Percentiles rank a stretch among this genome's conserved stretches.
phyloP scores from a whole-genome alignment of 805 yeast species.

The Starmerella sp. region DNA sequence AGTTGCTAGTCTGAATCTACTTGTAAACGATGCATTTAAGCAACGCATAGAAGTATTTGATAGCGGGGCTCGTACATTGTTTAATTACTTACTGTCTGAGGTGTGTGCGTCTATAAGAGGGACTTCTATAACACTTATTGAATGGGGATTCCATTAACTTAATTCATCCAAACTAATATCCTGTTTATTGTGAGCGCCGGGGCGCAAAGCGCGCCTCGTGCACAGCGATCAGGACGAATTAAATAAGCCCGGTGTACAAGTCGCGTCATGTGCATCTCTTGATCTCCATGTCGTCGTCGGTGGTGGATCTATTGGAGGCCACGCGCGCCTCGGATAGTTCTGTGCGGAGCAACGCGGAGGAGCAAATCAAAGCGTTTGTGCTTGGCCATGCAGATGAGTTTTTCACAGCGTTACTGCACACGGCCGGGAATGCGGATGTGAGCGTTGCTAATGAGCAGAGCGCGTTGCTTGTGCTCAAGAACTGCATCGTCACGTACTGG shows the following conservation, averaged over 20 bases:
- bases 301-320: slow-evolving; percentile 8
- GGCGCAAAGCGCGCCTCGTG: too few species aligned
- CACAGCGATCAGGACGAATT: not conserved
- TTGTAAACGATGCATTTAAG: too few species aligned
- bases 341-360: slow-evolving; percentile 13
- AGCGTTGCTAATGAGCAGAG: slow-evolving; percentile 40
- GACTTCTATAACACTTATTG: too few species aligned
- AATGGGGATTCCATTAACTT: too few species aligned
- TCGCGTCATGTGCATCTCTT: slow-evolving; percentile 1
- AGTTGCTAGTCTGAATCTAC: too few species aligned
- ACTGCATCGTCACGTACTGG: slow-evolving; percentile 67
- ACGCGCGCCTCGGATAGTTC: slow-evolving; percentile 14
- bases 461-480: slow-evolving; percentile 48
- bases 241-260: not conserved
- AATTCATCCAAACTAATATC: too few species aligned
- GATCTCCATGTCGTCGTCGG: slow-evolving; percentile 7
- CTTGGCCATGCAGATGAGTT: slow-evolving; percentile 10
- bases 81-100: too few species aligned
- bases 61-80: too few species aligned
- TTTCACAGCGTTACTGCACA: slow-evolving; percentile 14
- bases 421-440: slow-evolving; percentile 9
- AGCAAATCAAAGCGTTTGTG: slow-evolving; percentile 1
- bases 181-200: too few species aligned
- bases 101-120: too few species aligned
- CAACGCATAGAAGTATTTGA: too few species aligned